Conservation (phyloP, 768 basidiomycete genomes). For the Termitomyces sp. region DNA sequence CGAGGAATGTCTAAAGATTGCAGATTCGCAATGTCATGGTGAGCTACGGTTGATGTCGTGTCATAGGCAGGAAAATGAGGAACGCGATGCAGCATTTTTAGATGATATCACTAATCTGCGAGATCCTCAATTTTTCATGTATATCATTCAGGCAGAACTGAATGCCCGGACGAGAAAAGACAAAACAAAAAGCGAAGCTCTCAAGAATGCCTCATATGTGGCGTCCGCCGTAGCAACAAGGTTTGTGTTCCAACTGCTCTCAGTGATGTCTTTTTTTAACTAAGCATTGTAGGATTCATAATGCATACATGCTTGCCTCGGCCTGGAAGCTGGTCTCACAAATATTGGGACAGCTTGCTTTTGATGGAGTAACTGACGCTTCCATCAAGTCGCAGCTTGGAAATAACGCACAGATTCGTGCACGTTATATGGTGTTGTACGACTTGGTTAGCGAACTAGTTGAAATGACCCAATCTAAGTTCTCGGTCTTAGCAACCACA, state of each 20-base stretch:
- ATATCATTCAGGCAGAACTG: constrained; percentile 52
- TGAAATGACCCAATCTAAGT: constrained; percentile 54
- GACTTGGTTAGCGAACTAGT: constrained; percentile 59
- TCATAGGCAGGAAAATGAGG: background rate
- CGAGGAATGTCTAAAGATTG: constrained; percentile 57
- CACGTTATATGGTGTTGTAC: constrained; percentile 56
- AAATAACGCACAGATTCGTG: constrained; percentile 42
- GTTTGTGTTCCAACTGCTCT: constrained; percentile 22
- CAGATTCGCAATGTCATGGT: constrained; percentile 72
- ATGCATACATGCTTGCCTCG: constrained; percentile 75
- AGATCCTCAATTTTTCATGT: constrained; percentile 58
- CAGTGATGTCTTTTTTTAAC: background rate
- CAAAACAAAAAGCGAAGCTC: constrained; percentile 20
- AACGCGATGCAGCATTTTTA: constrained; percentile 42
- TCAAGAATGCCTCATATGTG: constrained; percentile 41
- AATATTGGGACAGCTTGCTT: constrained; percentile 47
- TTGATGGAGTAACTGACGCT: constrained; percentile 47
- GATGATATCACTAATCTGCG: constrained; percentile 66
- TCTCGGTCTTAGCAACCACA: constrained; percentile 65
- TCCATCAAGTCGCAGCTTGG: constrained; percentile 49
- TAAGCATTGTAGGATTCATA: constrained; percentile 58
- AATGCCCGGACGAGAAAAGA: constrained; percentile 39
- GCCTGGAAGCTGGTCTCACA: constrained; percentile 73
- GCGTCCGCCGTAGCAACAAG: constrained; percentile 56
- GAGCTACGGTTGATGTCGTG: constrained; percentile 13